Percentiles rank a stretch among this genome's conserved stretches.
These are phyloP conservation scores for Neurospora tetraspora DNA, from an alignment of 495 filamentous ascomycete species.

Conservation along the genomic window DNA sequence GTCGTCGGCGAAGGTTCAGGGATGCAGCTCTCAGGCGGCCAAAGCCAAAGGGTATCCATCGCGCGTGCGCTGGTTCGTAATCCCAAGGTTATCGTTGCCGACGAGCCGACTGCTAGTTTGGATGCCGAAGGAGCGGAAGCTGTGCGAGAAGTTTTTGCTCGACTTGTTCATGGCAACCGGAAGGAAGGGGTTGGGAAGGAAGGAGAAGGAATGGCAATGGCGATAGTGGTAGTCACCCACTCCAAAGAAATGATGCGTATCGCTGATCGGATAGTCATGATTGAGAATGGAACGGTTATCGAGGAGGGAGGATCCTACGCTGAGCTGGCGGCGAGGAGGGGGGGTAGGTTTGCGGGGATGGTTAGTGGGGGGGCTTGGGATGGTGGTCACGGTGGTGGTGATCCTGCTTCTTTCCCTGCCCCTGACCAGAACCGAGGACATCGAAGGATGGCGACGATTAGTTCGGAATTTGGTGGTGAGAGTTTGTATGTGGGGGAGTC, in stretches of 20 bases:
- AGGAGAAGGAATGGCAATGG: conserved; percentile 20
- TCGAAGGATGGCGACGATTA: neutral
- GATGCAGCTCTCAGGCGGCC: conserved; percentile 65
- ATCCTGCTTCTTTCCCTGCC: neutral
- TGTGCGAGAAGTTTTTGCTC: conserved; percentile 53
- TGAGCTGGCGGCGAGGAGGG: conserved; percentile 34
- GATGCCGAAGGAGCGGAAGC: conserved; percentile 60
- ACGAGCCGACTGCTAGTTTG: conserved; percentile 79
- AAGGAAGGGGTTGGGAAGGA: neutral
- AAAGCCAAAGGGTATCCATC: conserved; percentile 74
- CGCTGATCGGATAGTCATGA: conserved; percentile 57
- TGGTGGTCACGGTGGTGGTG: neutral
- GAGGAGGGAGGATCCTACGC: conserved; percentile 52
- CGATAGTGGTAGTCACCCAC: conserved; percentile 70
- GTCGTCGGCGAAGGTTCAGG: conserved; percentile 65
- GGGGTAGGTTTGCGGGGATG: conserved; percentile 26
- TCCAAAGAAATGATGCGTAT: conserved; percentile 72
- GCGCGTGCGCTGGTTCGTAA: conserved; percentile 65
- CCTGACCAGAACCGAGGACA: neutral
- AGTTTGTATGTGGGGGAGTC: neutral
- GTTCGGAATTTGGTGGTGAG: neutral
- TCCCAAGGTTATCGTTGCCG: conserved; percentile 66
- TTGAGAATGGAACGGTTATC: conserved; percentile 57
- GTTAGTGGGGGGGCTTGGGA: conserved; percentile 13
- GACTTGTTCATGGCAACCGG: conserved; percentile 27